Evolutionary conservation across 2,329 filamentous ascomycete genomes (phyloP).

Genomic region (Leptographium flavum): DNA sequence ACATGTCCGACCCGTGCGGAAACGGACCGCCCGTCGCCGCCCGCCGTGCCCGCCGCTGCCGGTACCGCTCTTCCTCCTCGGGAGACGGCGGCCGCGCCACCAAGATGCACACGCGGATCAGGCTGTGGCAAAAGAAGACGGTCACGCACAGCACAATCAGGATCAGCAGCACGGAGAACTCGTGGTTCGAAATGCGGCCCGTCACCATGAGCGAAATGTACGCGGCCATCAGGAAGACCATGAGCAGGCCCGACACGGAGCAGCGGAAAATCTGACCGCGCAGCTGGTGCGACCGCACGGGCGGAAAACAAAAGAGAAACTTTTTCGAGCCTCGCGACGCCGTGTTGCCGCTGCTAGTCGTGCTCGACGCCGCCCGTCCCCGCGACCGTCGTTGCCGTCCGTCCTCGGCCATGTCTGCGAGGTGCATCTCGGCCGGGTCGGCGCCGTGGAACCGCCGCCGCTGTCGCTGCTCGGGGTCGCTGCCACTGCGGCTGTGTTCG

Average conservation of each 20-base stretch:
- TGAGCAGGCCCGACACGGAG: slow-evolving; percentile 50
- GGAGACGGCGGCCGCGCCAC: slow-evolving; percentile 32
- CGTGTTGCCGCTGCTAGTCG: neutral
- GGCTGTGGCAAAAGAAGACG: slow-evolving; percentile 67
- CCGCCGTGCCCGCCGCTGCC: slow-evolving; percentile 10
- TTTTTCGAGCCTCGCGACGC: slow-evolving; percentile 21
- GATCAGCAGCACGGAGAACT: slow-evolving; percentile 69
- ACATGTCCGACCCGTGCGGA: slow-evolving; percentile 23
- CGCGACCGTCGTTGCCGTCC: slow-evolving; percentile 19
- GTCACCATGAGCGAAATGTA: slow-evolving; percentile 62
- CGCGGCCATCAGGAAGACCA: slow-evolving; percentile 42
- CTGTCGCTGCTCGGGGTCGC: neutral
- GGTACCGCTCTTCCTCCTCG: slow-evolving; percentile 17
- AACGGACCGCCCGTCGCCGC: slow-evolving; percentile 13
- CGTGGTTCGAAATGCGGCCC: slow-evolving; percentile 45
- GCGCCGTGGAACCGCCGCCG: slow-evolving; percentile 21
- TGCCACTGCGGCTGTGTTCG: neutral
- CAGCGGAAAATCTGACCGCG: slow-evolving; percentile 43
- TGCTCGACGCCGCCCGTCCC: neutral
- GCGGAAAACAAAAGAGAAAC: slow-evolving; percentile 41
- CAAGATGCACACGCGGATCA: slow-evolving; percentile 60
- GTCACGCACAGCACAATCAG: slow-evolving; percentile 60
- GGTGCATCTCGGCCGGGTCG: slow-evolving; percentile 33
- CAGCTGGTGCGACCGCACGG: slow-evolving; percentile 37
- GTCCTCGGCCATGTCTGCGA: slow-evolving; percentile 29